Evolutionary conservation across 352 stramenopile species (phyloP), one percentile per base, ranked within the genome.

Genomic region (Saprolegnia parasitica): DNA sequence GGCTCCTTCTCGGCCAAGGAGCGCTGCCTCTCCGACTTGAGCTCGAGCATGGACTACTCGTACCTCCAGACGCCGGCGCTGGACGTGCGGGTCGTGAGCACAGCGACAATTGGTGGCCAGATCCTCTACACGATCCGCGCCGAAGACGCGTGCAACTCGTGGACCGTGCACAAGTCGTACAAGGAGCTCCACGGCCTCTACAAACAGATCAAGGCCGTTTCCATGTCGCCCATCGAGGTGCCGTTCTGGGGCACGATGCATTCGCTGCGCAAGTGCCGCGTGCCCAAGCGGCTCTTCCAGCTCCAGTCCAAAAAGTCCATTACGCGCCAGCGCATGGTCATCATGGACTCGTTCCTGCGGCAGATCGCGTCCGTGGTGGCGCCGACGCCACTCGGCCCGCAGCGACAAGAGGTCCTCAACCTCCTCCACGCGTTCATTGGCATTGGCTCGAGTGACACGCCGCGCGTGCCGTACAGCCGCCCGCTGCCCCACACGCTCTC

Each of bases 311-410:
- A 79, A 65, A 80, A 76, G 32, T 77, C 79, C 13, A 67, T 88
- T 21, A 80, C 77, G 40, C 74, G 81, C 13, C 81, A 89, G 74
- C 77, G 81, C 23, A 77, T 78, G 47, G 77, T 85, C 2, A 76
- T 87, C n/a, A 88, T 87, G 57, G 81, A 89, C 71, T 88, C 82
- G 71, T 85, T 88, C 35, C 73, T 90, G 56, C 75, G 80, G 11
- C 82, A 90, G 55, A 88, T 80, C 13, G 80, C 80, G 13, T 79
- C 81, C 49, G 66, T 90, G 21, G 79, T 87, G 18, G 71, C 78
- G 10, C 82, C 82, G 23, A 80, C 77, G 50, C 82, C 82, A 20
- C 56, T 90, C 21, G 82, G 81, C 35, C 80, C 81, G 20, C 78
- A 81, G 24, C 75, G 82, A 23, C 76, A 78, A 55, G 76, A 81